Base-by-base conservation (phyloP, 805 yeast species). In the Spathaspora hagerdaliae region DNA sequence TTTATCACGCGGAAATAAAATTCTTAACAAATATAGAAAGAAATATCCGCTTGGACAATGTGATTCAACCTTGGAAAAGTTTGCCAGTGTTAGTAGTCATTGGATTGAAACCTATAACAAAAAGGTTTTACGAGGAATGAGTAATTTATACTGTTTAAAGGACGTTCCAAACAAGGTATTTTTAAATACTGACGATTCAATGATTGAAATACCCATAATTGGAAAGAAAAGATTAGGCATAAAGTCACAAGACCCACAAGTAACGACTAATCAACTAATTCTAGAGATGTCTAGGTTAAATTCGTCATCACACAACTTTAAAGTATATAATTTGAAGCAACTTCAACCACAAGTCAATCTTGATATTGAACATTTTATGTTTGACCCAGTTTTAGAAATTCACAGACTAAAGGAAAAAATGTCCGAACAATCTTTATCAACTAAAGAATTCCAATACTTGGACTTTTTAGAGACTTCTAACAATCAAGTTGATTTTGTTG, bases 111-210 rank as follows among this genome's bases (percentile, higher is more conserved):
- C 63, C 26, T 62, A 63, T 49, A 42, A 55, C 36, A 64, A 57
- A 36, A 68, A 68, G 46, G 63, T 65, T 6, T 45, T 50, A 19
- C 59, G 73, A 32, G 64, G 64, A 7, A 64, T 65, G 70, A 57
- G 63, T 14, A 55, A 65, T 45, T 50, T 66, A 39, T 68, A 63
- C 48, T 67, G 73, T 45, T 38, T 46, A 11, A 61, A 57, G 41
- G 61, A 59, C 2, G 53, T 60, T 7, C 73, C 73, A 10, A 42
- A 53, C 5, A 49, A 54, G 12, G 46, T 67, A 2, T 49, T 59
- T 33, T 57, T 59, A 2, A 52, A 62, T 7, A 56, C 61, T 12
- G 67, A 65, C 41, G 42, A 47, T 6, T 51, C 53, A 2, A 57
- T 52, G 41, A 45, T 63, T 24, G 62, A 60, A 40, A 52, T 68